Base-by-base conservation (phyloP, 2,329 filamentous ascomycete species). In the Curvularia hawaiiensis region DNA sequence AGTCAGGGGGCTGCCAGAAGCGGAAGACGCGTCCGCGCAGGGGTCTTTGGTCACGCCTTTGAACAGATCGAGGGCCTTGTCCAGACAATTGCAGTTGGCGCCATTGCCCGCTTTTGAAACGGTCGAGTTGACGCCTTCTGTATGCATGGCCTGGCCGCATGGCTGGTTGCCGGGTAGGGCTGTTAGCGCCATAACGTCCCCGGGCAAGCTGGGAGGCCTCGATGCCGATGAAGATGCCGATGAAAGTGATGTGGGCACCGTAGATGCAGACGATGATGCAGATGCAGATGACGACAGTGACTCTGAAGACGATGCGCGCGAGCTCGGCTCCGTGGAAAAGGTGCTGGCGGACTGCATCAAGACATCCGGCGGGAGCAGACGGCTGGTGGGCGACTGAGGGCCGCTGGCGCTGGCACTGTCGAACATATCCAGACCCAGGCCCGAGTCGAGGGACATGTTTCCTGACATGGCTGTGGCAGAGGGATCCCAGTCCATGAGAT, bases 21-120 rank as follows among this genome's bases (percentile, higher is more conserved):
- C 39, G 20, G 7, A 22, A 22, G 39, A 31, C 24, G 33, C 30
- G 26, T 50, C 46, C 16, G 46, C 28, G n/a, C 53, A 55, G 24
- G 53, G 53, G 31, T 55, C 30, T 33, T 44, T 45, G 18, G 44
- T 44, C 9, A 50, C 41, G 12, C 26, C 30, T 22, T 55, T 55
- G 46, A 55, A 48, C 47, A 55, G 26, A 45, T 55, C 53, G 12
- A 55, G 46, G 22, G 53, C 53, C 46, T 55, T 55, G 16, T 55
- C 46, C 12, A 55, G 53, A 40, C 53, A 55, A 6, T 43, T 55
- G 47, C 53, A 55, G 46, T 11, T 46, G 11, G 16, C 33, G 14
- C 6, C 35, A 18, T 26, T 35, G 12, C 39, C 30, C 33, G n/a
- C 41, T n/a, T 47, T 33, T 38, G 22, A 26, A 22, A 30, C 51